Conservation (phyloP, 2,329 filamentous ascomycete species). For the Basipetospora chlamydospora region DNA sequence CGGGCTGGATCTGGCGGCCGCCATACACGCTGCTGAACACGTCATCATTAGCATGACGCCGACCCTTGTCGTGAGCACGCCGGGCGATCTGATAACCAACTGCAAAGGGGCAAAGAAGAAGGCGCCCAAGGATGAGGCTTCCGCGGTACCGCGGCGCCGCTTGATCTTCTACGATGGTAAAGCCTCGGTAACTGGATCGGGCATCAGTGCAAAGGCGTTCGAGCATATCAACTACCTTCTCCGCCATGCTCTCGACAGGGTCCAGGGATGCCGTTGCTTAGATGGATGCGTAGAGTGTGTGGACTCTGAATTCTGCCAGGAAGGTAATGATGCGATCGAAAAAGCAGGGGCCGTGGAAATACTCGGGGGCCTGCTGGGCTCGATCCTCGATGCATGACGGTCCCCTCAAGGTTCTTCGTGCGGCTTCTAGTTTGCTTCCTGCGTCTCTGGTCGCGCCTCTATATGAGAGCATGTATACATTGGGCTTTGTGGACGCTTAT, state of each 20-base stretch:
- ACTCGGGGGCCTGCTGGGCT: slow-evolving; percentile 57
- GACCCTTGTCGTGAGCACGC: slow-evolving; percentile 78
- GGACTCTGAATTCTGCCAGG: slow-evolving; percentile 67
- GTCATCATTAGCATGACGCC: slow-evolving; percentile 77
- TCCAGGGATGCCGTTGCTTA: slow-evolving; percentile 61
- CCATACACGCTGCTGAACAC: slow-evolving; percentile 91
- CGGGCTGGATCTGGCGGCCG: slow-evolving; percentile 67
- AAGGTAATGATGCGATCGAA: slow-evolving; percentile 84
- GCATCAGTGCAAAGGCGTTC: slow-evolving; percentile 85
- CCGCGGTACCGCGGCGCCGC: slow-evolving; percentile 70
- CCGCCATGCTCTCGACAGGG: slow-evolving; percentile 57
- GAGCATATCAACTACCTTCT: slow-evolving; percentile 78
- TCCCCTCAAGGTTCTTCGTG: too few species aligned
- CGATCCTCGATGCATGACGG: slow-evolving; percentile 68
- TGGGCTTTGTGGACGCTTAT: too few species aligned
- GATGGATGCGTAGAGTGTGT: slow-evolving; percentile 86
- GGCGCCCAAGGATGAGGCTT: slow-evolving; percentile 54
- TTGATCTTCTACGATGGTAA: slow-evolving; percentile 93
- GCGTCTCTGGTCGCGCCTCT: too few species aligned
- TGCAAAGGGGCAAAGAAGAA: slow-evolving; percentile 86
- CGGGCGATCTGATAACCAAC: slow-evolving; percentile 85
- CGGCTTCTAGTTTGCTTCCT: too few species aligned
- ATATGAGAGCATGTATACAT: too few species aligned
- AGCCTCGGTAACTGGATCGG: slow-evolving; percentile 67
- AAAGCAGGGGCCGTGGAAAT: slow-evolving; percentile 79